These are phyloP conservation scores for Chenopodium formosanum DNA, from an alignment of 148 eudicot genomes.

Conservation along the genomic window DNA sequence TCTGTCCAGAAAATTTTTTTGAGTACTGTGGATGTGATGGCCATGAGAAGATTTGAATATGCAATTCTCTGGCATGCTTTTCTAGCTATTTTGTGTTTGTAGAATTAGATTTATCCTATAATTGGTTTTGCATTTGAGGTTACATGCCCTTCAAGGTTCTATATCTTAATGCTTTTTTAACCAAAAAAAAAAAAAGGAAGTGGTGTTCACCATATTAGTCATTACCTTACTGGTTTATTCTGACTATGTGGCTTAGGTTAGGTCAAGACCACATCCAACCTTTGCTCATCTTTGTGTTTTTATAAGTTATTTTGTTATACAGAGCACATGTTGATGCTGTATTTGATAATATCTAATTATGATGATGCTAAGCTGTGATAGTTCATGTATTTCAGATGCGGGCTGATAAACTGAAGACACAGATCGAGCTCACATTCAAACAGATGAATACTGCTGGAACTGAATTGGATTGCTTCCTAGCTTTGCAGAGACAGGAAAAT, in stretches of 20 bases:
- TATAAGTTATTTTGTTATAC: too few relatives aligned
- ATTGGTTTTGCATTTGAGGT: neutral
- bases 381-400: slow-evolving; percentile 54
- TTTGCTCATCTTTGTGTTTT: neutral
- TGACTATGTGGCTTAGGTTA: neutral
- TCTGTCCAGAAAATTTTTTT: neutral
- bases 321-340: neutral
- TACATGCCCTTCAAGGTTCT: neutral
- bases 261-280: neutral
- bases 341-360: neutral
- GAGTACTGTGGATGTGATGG: neutral
- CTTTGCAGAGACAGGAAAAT: slow-evolving; percentile 86
- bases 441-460: slow-evolving; percentile 93
- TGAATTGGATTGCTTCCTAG: slow-evolving; percentile 86
- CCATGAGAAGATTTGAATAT: neutral
- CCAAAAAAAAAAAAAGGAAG: neutral
- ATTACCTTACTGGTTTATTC: neutral
- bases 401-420: slow-evolving; percentile 73
- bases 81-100: neutral
- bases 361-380: neutral
- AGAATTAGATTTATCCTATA: neutral
- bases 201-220: neutral
- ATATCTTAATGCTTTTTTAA: neutral
- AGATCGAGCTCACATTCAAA: slow-evolving; percentile 83
- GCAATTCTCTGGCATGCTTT: neutral